phyloP scores from a whole-genome alignment of 2,329 filamentous ascomycete species.

The Elsinoe batatas region DNA sequence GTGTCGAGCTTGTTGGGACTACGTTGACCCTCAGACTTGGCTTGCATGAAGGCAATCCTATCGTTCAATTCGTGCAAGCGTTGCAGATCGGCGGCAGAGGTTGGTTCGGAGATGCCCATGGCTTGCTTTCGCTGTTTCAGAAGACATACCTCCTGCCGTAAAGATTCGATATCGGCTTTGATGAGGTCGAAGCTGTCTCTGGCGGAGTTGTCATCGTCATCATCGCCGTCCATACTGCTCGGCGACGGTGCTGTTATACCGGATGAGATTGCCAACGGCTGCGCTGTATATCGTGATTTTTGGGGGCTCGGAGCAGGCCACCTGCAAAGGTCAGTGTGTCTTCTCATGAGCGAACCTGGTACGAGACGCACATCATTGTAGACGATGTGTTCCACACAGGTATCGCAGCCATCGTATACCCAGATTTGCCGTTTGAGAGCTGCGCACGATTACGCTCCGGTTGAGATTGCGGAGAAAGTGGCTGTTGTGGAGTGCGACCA shows the following conservation, averaged over 20 bases:
- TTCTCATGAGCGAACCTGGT: no score
- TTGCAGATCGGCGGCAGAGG: background rate
- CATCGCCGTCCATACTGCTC: background rate
- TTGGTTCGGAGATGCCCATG: background rate
- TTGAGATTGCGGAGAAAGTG: no score
- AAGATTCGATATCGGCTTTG: constrained; percentile 19
- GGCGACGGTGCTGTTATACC: no score
- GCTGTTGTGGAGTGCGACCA: no score
- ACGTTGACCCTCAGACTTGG: background rate
- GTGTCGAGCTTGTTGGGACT: background rate
- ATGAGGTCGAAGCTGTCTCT: constrained; percentile 18
- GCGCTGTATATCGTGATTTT: background rate
- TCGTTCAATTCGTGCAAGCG: constrained; percentile 1
- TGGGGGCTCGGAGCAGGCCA: background rate
- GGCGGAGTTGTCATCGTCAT: constrained; percentile 5
- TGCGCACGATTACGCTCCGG: no score
- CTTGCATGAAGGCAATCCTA: background rate
- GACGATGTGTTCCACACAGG: background rate
- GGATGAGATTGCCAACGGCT: background rate
- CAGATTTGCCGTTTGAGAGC: background rate
- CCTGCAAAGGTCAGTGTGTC: background rate
- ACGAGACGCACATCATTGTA: background rate
- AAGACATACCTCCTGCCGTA: constrained; percentile 18
- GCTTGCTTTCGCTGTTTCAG: constrained; percentile 1
- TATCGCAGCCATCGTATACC: constrained; percentile 14